Conservation (phyloP, 83 land plant species). For the Picea abies region DNA sequence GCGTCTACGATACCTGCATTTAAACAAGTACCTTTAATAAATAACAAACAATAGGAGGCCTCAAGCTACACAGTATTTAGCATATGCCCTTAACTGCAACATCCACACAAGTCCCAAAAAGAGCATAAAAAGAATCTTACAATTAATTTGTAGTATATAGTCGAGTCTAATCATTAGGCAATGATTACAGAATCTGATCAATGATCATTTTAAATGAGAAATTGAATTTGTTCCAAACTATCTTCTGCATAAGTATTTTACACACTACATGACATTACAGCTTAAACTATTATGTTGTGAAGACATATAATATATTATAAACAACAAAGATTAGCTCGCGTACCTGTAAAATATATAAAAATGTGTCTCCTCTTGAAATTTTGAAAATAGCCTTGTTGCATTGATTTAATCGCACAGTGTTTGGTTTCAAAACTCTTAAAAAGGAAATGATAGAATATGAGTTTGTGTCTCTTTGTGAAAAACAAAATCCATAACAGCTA, state of each 20-base stretch:
- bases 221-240: not conserved
- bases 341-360: slow-evolving; percentile 96
- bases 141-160: slow-evolving; percentile 86
- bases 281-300: not conserved
- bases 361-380: slow-evolving; percentile 62
- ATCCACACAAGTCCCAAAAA: not conserved
- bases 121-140: slow-evolving; percentile 43
- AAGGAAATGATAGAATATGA: not conserved
- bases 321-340: not conserved
- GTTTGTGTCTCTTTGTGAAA: not conserved
- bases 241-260: not conserved
- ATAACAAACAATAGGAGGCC: not conserved
- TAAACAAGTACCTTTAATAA: not conserved
- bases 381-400: slow-evolving; percentile 70
- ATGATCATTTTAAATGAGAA: not conserved
- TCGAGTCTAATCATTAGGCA: slow-evolving; percentile 94
- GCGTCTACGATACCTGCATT: slow-evolving; percentile 60
- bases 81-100: not conserved
- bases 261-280: not conserved
- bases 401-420: not conserved
- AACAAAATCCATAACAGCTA: no score
- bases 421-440: not conserved
- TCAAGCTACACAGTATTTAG: not conserved
- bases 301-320: not conserved
- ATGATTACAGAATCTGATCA: slow-evolving; percentile 9